Evolutionary conservation across 176 grass and related monocot genomes (phyloP), one percentile per base, ranked within the genome.

Genomic region (Miscanthus lutarioriparius): DNA sequence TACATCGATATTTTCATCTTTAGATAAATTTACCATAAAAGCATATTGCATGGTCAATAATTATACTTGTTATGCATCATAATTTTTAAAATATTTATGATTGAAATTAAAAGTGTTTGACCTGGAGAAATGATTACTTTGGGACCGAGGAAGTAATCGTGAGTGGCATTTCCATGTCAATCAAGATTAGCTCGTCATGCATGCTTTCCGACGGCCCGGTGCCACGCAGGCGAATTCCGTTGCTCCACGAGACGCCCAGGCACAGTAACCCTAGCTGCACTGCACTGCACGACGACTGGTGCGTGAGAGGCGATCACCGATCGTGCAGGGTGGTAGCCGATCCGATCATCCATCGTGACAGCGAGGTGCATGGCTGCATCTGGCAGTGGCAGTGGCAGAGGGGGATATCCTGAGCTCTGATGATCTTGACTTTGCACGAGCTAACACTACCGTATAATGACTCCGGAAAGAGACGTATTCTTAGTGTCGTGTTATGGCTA

Each of bases 371-470:
- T 27, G 79, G 17, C 20, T 37, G 61, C 76, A 45, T 70, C 70
- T 82, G 87, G 28, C 20, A 63, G 17, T 70, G 48, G 36, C 3
- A 13, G 22, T 30, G 59, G 68, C 38, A 35, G 33, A 35, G 48
- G 76, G 47, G 5, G 22, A 12, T 44, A 5, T 23, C 38, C 17
- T 41, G 41, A 36, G 35, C 74, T 32, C 11, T 32, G 63, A 4
- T 78, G 84, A 87, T 75, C 48, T 83, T 39, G 89, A 90, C 89
- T 75, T 30, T 26, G 12, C 89, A 87, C 89, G 84, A 84, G 69
- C 84, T 61, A 69, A 83, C 84, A 75, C 84, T 75, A 83, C 28
- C 67, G 65, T 64, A 59, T 63, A 25, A 79, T 64, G 61, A 39
- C 10, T 30, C 39, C 0, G 14, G 44, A 73, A 73, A 65, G 76